Evolutionary conservation across 768 basidiomycete genomes (phyloP), one percentile per base, ranked within the genome.

Genomic region (Austroboletus eburneus): DNA sequence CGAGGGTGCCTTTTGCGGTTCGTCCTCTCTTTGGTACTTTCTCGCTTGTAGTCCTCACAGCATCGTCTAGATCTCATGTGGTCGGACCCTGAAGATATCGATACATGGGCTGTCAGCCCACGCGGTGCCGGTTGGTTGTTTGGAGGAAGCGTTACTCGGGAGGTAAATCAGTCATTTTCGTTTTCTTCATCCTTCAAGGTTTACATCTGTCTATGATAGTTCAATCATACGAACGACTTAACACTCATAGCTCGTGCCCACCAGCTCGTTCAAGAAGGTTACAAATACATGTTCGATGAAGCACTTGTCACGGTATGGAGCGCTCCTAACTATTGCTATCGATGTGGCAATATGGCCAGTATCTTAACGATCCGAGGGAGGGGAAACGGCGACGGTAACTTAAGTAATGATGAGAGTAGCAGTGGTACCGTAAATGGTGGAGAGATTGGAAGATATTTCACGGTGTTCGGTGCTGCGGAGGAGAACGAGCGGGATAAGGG

Each of bases 71-170:
- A 97, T 62, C 78, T 98, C 12, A 96, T 98, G 92, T 98, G 95
- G 95, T 92, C 89, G 29, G 94, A 97, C 65, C 94, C 87, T 4
- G 93, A 97, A 60, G 90, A 95, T 35, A 85, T 95, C 33, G 87
- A 90, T 33, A 93, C 87, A 34, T 98, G 95, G 95, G 94, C 92
- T 5, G 91, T 97, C 44, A 94, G 91, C 54, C 95, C 95, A 4
- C 78, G 95, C 32, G 95, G 95, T 17, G 95, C 95, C 5, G 95
- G 95, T 0, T 98, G 92, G 88, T 70, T 96, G 18, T 96, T 97
- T 54, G 94, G 94, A 7, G 83, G 76, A 13, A 82, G 74, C 44
- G 90, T 97, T 1, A 92, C 93, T 8, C 75, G 74, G 52, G 92
- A 95, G 76, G 91, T 88, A 40, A 32, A 69, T 57, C 7, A 8